Evolutionary conservation across 768 basidiomycete species (phyloP), one percentile per base, ranked within the genome.

Genomic region (Collybia sp.): DNA sequence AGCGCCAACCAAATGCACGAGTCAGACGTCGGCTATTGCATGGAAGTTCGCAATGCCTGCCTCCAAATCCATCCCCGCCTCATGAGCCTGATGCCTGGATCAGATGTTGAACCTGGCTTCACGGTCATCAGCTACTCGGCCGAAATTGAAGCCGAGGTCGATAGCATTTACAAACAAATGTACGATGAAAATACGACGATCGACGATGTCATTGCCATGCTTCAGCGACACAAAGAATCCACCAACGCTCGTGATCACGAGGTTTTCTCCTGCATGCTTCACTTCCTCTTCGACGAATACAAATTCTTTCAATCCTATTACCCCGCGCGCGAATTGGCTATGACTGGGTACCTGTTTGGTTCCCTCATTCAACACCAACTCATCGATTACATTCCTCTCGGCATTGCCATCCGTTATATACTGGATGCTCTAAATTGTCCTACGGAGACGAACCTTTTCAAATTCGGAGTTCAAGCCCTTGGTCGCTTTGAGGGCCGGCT

Each of bases 251-350:
- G 84, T 46, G 93, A 97, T 55, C 92, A 95, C 62, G 93, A 98
- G 67, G 82, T 96, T 51, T 97, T 97, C 61, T 96, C 93, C n/a
- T 97, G 93, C 80, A 96, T 96, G 84, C 85, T 99, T 42, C 94
- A 97, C 71, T 95, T 96, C 75, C 80, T 99, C 37, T 97, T 99
- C 68, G 96, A 98, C 80, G 96, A 99, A 69, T 96, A 96, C 82
- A 94, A 93, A 59, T 99, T 97, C 75, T 96, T 98, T 81, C 92
- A 95, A 61, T 87, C 88, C 34, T 96, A 87, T 67, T 93, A 93
- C 58, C 96, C 96, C 18, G 76, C 88, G 33, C 88, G 93, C 53
- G 93, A 98, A 68, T 77, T 98, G 39, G 83, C 85, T 43, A 93
- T 98, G 83, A 98, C 96, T 6, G 96, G 90, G 40, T 87, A 92